Conservation (phyloP, 495 filamentous ascomycete genomes). For the Evernia prunastri region DNA sequence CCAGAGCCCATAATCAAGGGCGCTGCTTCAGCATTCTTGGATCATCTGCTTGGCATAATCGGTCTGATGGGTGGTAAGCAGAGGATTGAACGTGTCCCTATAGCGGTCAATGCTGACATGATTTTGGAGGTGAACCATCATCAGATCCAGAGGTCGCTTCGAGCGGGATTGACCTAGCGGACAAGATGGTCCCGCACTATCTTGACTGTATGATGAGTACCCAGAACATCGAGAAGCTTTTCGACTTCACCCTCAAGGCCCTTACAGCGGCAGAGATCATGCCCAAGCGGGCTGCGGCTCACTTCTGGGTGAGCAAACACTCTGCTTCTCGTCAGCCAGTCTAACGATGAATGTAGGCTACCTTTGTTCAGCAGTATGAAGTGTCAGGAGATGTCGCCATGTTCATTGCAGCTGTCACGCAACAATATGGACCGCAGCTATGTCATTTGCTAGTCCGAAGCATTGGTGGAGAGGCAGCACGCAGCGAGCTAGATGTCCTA, state of each 20-base stretch:
- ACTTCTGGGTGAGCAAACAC: slow-evolving; percentile 67
- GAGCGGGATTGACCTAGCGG: slow-evolving; percentile 65
- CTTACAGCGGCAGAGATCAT: slow-evolving; percentile 68
- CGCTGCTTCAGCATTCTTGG: slow-evolving; percentile 51
- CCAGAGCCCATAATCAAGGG: slow-evolving; percentile 37
- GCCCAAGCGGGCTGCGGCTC: slow-evolving; percentile 69
- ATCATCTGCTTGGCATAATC: slow-evolving; percentile 60
- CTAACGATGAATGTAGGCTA: slow-evolving; percentile 21
- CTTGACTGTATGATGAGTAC: slow-evolving; percentile 49
- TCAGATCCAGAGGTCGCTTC: slow-evolving; percentile 76
- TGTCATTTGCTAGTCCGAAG: slow-evolving; percentile 56
- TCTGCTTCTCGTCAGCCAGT: slow-evolving; percentile 22
- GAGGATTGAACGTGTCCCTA: slow-evolving; percentile 15
- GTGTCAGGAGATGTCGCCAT: slow-evolving; percentile 37
- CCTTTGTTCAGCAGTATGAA: slow-evolving; percentile 26
- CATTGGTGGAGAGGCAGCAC: slow-evolving; percentile 64
- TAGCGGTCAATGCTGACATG: slow-evolving; percentile 21
- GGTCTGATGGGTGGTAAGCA: slow-evolving; percentile 53
- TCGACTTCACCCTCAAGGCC: slow-evolving; percentile 69
- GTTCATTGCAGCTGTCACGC: slow-evolving; percentile 48
- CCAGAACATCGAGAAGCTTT: slow-evolving; percentile 56
- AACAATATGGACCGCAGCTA: slow-evolving; percentile 53
- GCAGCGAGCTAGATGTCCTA: slow-evolving; percentile 72
- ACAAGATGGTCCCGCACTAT: slow-evolving; percentile 60
- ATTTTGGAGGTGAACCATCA: slow-evolving; percentile 41